These are phyloP conservation scores for Hypoxylon trugodes DNA, from an alignment of 495 filamentous ascomycete species.

Conservation along the genomic window DNA sequence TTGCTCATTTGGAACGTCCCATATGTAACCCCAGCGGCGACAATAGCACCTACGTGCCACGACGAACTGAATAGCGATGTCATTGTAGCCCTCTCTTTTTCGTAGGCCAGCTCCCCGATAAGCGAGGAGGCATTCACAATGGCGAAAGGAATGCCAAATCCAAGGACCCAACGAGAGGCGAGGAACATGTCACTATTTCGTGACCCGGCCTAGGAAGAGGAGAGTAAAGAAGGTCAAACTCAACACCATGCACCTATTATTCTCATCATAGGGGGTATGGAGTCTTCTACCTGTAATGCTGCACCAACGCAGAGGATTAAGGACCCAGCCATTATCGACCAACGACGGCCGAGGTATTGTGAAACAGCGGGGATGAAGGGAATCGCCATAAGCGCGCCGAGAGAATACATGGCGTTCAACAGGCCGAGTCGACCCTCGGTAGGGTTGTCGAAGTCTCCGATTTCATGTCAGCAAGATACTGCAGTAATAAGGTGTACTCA, in stretches of 20 bases:
- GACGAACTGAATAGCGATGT: constrained; percentile 68
- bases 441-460: constrained; percentile 49
- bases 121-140: constrained; percentile 65
- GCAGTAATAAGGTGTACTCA: background rate
- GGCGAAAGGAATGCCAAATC: constrained; percentile 68
- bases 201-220: constrained; percentile 34
- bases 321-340: constrained; percentile 62
- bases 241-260: background rate
- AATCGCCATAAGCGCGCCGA: constrained; percentile 55
- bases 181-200: constrained; percentile 63
- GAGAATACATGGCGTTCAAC: constrained; percentile 52
- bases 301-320: constrained; percentile 50
- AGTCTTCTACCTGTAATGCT: constrained; percentile 29
- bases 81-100: constrained; percentile 65
- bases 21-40: constrained; percentile 62
- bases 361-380: constrained; percentile 64
- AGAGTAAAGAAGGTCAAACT: background rate
- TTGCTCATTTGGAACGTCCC: constrained; percentile 62
- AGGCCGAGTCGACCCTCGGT: constrained; percentile 47
- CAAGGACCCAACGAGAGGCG: constrained; percentile 66
- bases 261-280: background rate
- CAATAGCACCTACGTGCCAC: constrained; percentile 66
- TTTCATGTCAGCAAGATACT: constrained; percentile 41
- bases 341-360: constrained; percentile 60
- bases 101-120: constrained; percentile 68